Conservation (phyloP, 768 basidiomycete species). For the Gloeophyllum trabeum region DNA sequence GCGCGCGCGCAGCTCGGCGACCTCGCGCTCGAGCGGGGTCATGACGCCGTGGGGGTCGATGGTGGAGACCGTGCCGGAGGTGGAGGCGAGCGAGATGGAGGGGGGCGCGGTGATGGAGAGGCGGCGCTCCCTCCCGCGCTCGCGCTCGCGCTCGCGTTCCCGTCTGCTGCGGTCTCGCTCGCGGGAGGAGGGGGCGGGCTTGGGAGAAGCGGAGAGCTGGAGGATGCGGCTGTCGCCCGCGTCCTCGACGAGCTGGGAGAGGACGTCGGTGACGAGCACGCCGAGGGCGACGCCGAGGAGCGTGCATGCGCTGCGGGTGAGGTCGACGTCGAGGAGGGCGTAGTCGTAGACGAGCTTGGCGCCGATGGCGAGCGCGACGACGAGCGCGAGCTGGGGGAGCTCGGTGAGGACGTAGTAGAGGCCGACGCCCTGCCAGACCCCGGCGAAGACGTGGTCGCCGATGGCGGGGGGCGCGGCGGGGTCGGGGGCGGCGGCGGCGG, state of each 20-base stretch:
- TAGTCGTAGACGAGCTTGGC: slow-evolving; percentile 60
- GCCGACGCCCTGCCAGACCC: slow-evolving; percentile 67
- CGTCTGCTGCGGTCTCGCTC: slow-evolving; percentile 8
- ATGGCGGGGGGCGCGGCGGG: slow-evolving; percentile 24
- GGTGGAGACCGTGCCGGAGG: slow-evolving; percentile 54
- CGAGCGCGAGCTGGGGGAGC: slow-evolving; percentile 39
- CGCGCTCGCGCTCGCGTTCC: slow-evolving; percentile 7
- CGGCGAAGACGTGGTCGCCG: slow-evolving; percentile 52
- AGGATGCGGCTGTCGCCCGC: slow-evolving; percentile 24
- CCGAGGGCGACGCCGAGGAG: slow-evolving; percentile 61
- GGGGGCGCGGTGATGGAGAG: slow-evolving; percentile 4
- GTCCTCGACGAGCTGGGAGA: slow-evolving; percentile 54
- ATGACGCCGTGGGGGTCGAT: slow-evolving; percentile 46
- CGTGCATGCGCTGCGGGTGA: slow-evolving; percentile 39
- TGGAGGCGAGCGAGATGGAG: slow-evolving; percentile 18
- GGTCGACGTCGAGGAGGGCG: slow-evolving; percentile 37
- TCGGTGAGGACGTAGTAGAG: slow-evolving; percentile 55
- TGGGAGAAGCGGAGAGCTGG: too few relatives aligned
- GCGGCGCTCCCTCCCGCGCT: slow-evolving; percentile 1
- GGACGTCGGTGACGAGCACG: slow-evolving; percentile 58
- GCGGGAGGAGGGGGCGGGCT: too few relatives aligned
- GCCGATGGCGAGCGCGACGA: slow-evolving; percentile 44
- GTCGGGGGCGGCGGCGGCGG: slow-evolving; percentile 26
- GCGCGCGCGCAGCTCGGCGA: slow-evolving; percentile 63
- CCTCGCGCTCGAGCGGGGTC: slow-evolving; percentile 60